Evolutionary conservation across 805 yeast genomes (phyloP).

Genomic region (Kuraishia hungarica): DNA sequence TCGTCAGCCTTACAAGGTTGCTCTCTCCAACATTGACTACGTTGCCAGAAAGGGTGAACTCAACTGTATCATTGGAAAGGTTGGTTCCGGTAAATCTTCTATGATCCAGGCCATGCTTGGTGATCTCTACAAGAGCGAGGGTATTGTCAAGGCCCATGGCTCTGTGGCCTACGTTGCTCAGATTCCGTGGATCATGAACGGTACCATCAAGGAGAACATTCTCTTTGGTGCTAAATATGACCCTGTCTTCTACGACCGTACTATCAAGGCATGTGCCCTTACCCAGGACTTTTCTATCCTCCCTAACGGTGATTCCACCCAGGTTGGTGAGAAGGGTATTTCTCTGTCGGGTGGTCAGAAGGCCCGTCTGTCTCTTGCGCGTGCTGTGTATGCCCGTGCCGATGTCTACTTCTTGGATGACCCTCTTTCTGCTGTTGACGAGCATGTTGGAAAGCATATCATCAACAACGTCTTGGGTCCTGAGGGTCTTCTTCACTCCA

Average conservation of each 20-base stretch:
- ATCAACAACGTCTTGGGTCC: slow-evolving; percentile 78
- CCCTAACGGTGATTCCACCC: slow-evolving; percentile 80
- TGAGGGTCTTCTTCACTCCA: slow-evolving; percentile 63
- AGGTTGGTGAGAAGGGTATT: slow-evolving; percentile 94
- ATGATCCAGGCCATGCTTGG: slow-evolving; percentile 75
- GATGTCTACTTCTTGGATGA: slow-evolving; percentile 86
- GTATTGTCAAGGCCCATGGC: slow-evolving; percentile 67
- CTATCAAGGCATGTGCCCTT: slow-evolving; percentile 83
- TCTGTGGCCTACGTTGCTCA: slow-evolving; percentile 85
- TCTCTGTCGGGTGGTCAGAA: slow-evolving; percentile 94
- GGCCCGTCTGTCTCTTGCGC: slow-evolving; percentile 84
- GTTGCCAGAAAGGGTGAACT: slow-evolving; percentile 66
- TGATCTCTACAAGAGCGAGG: slow-evolving; percentile 68
- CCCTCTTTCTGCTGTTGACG: slow-evolving; percentile 91
- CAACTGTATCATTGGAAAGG: slow-evolving; percentile 81
- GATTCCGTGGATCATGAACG: slow-evolving; percentile 94
- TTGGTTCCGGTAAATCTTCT: slow-evolving; percentile 87
- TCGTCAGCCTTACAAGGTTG: slow-evolving; percentile 63
- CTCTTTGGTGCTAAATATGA: slow-evolving; percentile 80
- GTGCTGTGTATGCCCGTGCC: slow-evolving; percentile 91
- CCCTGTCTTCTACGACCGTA: slow-evolving; percentile 66
- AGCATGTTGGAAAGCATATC: slow-evolving; percentile 84
- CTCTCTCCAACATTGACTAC: slow-evolving; percentile 55
- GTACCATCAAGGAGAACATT: slow-evolving; percentile 80
- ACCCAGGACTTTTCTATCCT: slow-evolving; percentile 64